Conservation (phyloP, 2,329 filamentous ascomycete genomes). For the Aureobasidium sp. region DNA sequence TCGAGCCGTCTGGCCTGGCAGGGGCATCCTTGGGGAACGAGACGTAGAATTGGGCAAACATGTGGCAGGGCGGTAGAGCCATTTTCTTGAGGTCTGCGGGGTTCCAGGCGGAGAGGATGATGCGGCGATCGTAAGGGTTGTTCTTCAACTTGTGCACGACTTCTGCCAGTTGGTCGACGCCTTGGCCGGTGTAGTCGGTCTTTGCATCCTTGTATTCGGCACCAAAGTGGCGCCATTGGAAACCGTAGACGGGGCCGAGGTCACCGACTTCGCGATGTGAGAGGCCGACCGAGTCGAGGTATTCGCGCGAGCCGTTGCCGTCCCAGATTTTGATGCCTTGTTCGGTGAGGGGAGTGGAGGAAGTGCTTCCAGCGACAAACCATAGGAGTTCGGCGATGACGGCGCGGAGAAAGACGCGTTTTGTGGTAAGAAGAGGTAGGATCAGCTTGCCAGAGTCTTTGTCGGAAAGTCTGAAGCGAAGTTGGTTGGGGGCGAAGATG, state of each 20-base stretch:
- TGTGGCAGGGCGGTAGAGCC: constrained; percentile 90
- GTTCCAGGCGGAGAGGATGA: constrained; percentile 93
- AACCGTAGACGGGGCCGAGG: constrained; percentile 91
- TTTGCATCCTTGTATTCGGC: constrained; percentile 74
- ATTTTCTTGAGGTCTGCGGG: constrained; percentile 75
- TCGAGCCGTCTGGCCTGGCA: constrained; percentile 23
- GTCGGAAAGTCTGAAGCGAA: constrained; percentile 76
- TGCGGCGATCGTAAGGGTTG: constrained; percentile 79
- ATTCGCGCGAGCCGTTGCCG: constrained; percentile 85
- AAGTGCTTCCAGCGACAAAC: constrained; percentile 83
- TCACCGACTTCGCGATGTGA: constrained; percentile 77
- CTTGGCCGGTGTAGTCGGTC: constrained; percentile 76
- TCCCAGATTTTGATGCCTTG: constrained; percentile 96
- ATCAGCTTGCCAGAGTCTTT: constrained; percentile 47
- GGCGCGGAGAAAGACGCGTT: constrained; percentile 87
- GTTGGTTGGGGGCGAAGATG: constrained; percentile 75
- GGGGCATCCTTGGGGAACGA: constrained; percentile 49
- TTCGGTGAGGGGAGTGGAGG: constrained; percentile 64
- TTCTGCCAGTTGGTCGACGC: constrained; percentile 86
- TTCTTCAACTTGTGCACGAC: constrained; percentile 78
- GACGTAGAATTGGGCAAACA: constrained; percentile 96
- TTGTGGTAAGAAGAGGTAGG: constrained; percentile 90
- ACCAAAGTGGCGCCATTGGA: constrained; percentile 98
- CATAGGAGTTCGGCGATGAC: constrained; percentile 89
- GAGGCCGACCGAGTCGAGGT: constrained; percentile 77